These are phyloP conservation scores for Epicoccum nigrum DNA, from an alignment of 2,329 filamentous ascomycete genomes.

Conservation along the genomic window DNA sequence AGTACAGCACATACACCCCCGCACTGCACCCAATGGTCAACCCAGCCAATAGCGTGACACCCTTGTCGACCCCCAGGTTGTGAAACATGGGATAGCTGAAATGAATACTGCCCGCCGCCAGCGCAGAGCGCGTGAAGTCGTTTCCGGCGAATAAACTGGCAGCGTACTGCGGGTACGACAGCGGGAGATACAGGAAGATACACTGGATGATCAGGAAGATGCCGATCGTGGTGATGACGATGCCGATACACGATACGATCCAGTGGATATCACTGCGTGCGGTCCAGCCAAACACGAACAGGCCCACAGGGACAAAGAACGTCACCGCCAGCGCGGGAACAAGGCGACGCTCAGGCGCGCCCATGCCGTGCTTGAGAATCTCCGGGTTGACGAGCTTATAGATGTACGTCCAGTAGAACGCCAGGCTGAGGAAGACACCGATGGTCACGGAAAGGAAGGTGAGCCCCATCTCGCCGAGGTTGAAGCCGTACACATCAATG, in stretches of 20 bases:
- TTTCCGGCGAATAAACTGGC: constrained; percentile 66
- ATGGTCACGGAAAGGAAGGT: constrained; percentile 86
- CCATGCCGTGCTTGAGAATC: constrained; percentile 68
- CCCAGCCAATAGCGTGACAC: constrained; percentile 60
- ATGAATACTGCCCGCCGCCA: constrained; percentile 66
- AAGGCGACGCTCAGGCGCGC: constrained; percentile 72
- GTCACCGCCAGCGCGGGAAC: constrained; percentile 69
- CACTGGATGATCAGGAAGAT: constrained; percentile 55
- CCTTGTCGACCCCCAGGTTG: constrained; percentile 64
- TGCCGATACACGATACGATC: constrained; percentile 63
- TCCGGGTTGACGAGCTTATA: constrained; percentile 70
- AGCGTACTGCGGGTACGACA: constrained; percentile 61
- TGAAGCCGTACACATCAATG: constrained; percentile 77
- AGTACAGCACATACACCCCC: constrained; percentile 67
- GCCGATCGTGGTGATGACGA: constrained; percentile 56
- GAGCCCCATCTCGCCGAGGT: constrained; percentile 73
- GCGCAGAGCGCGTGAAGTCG: constrained; percentile 60
- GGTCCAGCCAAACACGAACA: constrained; percentile 72
- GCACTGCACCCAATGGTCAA: constrained; percentile 51
- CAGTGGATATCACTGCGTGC: constrained; percentile 66
- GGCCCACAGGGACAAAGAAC: constrained; percentile 66
- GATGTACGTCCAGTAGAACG: constrained; percentile 75
- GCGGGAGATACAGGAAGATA: constrained; percentile 67
- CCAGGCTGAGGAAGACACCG: constrained; percentile 70
- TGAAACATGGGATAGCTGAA: constrained; percentile 66